phyloP scores from a whole-genome alignment of 352 stramenopile species.

The Phytophthora boehmeriae region DNA sequence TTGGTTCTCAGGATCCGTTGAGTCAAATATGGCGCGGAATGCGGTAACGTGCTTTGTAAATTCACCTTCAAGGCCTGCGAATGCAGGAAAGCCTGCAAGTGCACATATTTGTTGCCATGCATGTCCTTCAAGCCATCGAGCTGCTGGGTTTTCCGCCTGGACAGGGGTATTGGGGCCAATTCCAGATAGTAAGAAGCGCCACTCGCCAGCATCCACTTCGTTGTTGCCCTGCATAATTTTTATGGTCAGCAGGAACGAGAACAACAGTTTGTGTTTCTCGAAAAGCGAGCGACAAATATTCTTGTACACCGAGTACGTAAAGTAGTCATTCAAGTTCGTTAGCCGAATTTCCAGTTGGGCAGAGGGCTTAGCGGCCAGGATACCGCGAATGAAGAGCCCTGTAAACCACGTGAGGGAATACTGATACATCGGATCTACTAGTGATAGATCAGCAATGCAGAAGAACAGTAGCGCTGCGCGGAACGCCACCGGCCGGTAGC shows the following conservation, averaged over 20 bases:
- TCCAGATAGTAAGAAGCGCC: constrained; percentile 91
- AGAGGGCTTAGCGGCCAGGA: constrained; percentile 76
- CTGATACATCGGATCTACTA: constrained; percentile 92
- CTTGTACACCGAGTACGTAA: constrained; percentile 95
- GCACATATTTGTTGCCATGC: constrained; percentile 70
- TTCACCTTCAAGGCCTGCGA: constrained; percentile 38
- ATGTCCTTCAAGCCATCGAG: constrained; percentile 65
- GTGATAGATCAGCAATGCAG: constrained; percentile 87
- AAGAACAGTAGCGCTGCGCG: constrained; percentile 91
- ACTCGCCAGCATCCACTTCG: constrained; percentile 83
- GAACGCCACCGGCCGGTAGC: constrained; percentile 89
- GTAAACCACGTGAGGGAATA: constrained; percentile 95
- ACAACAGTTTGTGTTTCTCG: constrained; percentile 94
- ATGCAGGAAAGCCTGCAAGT: constrained; percentile 38
- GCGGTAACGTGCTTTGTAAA: constrained; percentile 47
- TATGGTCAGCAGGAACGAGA: constrained; percentile 91
- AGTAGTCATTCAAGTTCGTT: constrained; percentile 91
- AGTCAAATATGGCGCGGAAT: constrained; percentile 83
- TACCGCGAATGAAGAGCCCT: constrained; percentile 90
- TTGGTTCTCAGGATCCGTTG: constrained; percentile 83
- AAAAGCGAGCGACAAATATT: constrained; percentile 94
- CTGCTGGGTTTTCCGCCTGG: constrained; percentile 32
- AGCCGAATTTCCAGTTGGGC: constrained; percentile 76
- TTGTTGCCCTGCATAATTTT: constrained; percentile 90
- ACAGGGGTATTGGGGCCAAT: constrained; percentile 43